Conservation (phyloP, 2,329 filamentous ascomycete species). For the Epichloe coenophiala region DNA sequence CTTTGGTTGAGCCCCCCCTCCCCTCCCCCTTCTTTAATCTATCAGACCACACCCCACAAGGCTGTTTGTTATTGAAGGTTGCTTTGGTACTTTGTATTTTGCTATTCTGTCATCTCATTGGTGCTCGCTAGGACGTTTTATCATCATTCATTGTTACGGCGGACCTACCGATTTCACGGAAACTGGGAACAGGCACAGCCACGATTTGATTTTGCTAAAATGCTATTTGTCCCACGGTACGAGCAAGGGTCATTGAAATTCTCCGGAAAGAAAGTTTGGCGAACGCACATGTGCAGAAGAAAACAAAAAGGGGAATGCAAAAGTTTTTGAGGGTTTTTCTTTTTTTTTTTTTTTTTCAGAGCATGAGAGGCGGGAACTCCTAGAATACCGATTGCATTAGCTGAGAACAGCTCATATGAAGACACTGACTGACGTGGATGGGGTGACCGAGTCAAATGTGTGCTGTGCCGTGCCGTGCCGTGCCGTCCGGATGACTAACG, state of each 20-base stretch:
- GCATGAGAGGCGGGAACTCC: background rate
- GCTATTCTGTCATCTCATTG: background rate
- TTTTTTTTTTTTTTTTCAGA: background rate
- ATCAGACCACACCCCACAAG: background rate
- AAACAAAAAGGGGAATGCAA: background rate
- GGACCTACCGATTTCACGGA: too few species aligned
- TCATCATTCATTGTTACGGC: too few species aligned
- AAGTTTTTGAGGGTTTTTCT: background rate
- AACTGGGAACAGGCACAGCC: background rate
- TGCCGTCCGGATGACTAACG: too few species aligned
- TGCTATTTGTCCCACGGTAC: background rate
- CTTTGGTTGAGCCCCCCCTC: background rate
- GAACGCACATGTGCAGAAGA: background rate
- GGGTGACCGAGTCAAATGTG: background rate
- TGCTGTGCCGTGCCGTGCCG: background rate
- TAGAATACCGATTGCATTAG: background rate
- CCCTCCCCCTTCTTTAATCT: too few species aligned
- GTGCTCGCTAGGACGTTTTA: background rate
- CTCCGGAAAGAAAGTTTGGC: background rate
- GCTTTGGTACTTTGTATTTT: background rate
- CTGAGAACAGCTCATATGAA: conserved; percentile 1
- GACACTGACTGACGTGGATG: background rate
- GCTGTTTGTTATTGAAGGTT: background rate
- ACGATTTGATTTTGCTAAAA: background rate
- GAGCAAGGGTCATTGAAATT: background rate